These are phyloP conservation scores for Yueomyces sp. DNA, from an alignment of 805 yeast genomes.

Conservation along the genomic window DNA sequence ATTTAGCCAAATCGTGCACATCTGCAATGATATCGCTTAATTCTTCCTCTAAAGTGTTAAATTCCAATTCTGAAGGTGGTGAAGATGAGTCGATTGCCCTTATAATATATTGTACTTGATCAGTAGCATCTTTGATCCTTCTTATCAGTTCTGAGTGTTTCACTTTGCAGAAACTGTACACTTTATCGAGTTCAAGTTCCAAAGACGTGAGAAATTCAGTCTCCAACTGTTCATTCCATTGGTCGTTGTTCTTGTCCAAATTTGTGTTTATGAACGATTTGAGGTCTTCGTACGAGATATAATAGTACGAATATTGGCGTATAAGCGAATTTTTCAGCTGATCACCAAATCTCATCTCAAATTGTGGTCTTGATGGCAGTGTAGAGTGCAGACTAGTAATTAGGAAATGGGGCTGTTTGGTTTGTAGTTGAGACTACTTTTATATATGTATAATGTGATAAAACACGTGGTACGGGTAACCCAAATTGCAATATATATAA, in stretches of 20 bases:
- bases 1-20: conserved; percentile 92
- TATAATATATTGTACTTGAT: conserved; percentile 54
- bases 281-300: conserved; percentile 82
- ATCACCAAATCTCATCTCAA: conserved; percentile 85
- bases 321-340: conserved; percentile 80
- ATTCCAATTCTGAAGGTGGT: conserved; percentile 42
- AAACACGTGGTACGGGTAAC: too few species aligned
- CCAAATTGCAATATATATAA: too few species aligned
- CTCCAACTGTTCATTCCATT: conserved; percentile 71
- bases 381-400: too few species aligned
- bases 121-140: conserved; percentile 72
- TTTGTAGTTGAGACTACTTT: too few species aligned
- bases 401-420: too few species aligned
- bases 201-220: conserved; percentile 63
- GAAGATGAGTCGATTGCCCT: conserved; percentile 36
- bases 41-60: conserved; percentile 50
- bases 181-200: conserved; percentile 84
- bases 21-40: conserved; percentile 85
- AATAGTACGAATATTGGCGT: conserved; percentile 82
- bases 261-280: conserved; percentile 69
- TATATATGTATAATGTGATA: too few species aligned
- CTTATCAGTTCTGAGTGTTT: conserved; percentile 78
- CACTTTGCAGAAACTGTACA: conserved; percentile 78
- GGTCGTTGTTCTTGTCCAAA: conserved; percentile 35
- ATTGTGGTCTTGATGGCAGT: too few species aligned